phyloP scores from a whole-genome alignment of 192 early-diverging fungal genomes.

The Diversispora eburnea region DNA sequence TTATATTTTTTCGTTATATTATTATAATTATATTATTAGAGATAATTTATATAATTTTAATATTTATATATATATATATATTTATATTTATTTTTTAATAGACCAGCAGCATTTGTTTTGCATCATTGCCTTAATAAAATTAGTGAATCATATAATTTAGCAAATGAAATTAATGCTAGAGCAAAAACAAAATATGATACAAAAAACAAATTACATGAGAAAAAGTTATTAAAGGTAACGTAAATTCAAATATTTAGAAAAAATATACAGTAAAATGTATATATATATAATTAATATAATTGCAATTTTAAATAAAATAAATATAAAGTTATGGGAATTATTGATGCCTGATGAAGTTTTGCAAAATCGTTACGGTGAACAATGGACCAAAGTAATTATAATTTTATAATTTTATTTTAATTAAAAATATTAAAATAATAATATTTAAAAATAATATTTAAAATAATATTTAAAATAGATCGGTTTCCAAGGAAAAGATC shows the following conservation, averaged over 20 bases:
- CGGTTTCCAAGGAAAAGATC: slow-evolving; percentile 82
- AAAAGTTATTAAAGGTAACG: slow-evolving; percentile 54
- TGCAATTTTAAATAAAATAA: too few relatives aligned
- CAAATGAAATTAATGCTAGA: slow-evolving; percentile 55
- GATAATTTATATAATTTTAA: too few relatives aligned
- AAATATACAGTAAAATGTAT: too few relatives aligned
- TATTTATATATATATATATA: not conserved
- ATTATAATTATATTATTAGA: too few relatives aligned
- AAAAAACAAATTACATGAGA: slow-evolving; percentile 54
- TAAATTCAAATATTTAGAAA: slow-evolving; percentile 6
- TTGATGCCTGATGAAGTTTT: slow-evolving; percentile 55
- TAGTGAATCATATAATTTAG: slow-evolving; percentile 42
- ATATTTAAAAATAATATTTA: not conserved
- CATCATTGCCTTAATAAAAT: not conserved
- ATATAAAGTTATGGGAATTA: slow-evolving; percentile 56
- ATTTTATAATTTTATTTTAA: too few relatives aligned
- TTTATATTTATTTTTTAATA: not conserved
- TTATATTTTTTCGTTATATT: not conserved
- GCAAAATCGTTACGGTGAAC: slow-evolving; percentile 45
- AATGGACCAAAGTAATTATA: slow-evolving; percentile 55
- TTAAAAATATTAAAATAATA: not conserved
- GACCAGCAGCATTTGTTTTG: not conserved
- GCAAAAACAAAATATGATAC: slow-evolving; percentile 61
- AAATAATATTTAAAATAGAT: slow-evolving; percentile 40
- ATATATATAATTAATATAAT: too few relatives aligned